Evolutionary conservation across 352 stramenopile genomes (phyloP).

Genomic region (Pythium chondricola): DNA sequence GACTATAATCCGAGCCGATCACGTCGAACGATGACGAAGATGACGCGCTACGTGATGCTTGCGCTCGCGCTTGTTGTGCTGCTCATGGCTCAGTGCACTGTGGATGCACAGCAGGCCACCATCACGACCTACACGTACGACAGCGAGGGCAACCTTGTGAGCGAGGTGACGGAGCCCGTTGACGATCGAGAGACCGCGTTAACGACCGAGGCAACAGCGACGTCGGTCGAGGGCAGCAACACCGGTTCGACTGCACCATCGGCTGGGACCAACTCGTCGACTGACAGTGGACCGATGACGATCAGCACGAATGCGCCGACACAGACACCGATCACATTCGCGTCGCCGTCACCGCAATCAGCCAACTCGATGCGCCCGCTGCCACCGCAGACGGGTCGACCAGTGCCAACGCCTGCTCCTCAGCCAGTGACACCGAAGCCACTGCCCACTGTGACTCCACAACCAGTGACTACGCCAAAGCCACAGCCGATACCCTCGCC

Average conservation of each 20-base stretch:
- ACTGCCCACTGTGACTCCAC: too few species aligned
- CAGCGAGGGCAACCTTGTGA: background rate
- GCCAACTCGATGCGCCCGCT: background rate
- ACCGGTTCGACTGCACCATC: background rate
- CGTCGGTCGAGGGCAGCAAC: background rate
- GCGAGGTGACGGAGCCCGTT: background rate
- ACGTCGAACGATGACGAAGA: background rate
- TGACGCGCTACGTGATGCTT: background rate
- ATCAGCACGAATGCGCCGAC: background rate
- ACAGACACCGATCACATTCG: slow-evolving; percentile 8
- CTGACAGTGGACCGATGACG: slow-evolving; percentile 3
- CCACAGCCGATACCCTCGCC: slow-evolving; percentile 1
- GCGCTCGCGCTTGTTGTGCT: background rate
- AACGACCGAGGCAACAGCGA: background rate
- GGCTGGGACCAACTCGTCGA: background rate
- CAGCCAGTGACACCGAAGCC: background rate
- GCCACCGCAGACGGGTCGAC: background rate
- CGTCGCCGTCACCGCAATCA: background rate
- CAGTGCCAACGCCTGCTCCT: background rate
- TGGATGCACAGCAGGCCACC: background rate
- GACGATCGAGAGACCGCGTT: too few species aligned
- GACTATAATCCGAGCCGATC: slow-evolving; percentile 6
- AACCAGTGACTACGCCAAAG: slow-evolving; percentile 3
- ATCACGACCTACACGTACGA: background rate
- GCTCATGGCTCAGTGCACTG: background rate